Evolutionary conservation across 305 asterid genomes (phyloP).

Genomic region (Fraxinus greggii): DNA sequence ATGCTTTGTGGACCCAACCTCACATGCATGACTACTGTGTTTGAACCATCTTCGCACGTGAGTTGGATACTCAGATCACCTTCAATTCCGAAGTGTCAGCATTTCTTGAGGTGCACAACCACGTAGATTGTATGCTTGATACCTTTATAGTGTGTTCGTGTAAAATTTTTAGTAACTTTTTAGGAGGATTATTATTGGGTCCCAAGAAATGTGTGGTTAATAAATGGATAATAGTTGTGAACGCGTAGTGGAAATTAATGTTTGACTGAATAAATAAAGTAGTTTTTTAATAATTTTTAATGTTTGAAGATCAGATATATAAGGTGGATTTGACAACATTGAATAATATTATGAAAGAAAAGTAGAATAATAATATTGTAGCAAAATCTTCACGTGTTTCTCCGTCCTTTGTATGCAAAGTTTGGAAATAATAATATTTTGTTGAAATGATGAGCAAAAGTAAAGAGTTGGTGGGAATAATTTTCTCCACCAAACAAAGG

Average conservation of each 20-base stretch:
- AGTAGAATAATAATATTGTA: neutral
- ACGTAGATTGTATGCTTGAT: neutral
- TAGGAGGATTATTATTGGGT: neutral
- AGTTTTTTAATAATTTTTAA: neutral
- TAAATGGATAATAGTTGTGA: neutral
- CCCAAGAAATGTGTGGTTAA: neutral
- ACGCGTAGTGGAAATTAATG: neutral
- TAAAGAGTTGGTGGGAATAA: conserved; percentile 9
- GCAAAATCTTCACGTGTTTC: neutral
- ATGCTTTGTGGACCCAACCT: conserved; percentile 34
- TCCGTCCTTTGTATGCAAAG: neutral
- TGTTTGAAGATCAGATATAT: neutral
- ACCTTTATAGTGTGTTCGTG: neutral
- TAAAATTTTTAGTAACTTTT: neutral
- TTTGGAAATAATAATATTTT: neutral
- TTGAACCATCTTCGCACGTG: conserved; percentile 31
- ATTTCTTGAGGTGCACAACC: neutral
- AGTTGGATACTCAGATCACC: neutral
- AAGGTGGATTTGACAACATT: neutral
- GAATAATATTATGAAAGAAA: neutral
- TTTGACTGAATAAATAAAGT: neutral
- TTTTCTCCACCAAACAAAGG: conserved; percentile 2
- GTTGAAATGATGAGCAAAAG: neutral
- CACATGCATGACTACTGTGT: conserved; percentile 37
- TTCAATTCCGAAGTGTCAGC: conserved; percentile 7